Evolutionary conservation across 78 protist species (phyloP).

Genomic region (Chrysochromulina tobinii): DNA sequence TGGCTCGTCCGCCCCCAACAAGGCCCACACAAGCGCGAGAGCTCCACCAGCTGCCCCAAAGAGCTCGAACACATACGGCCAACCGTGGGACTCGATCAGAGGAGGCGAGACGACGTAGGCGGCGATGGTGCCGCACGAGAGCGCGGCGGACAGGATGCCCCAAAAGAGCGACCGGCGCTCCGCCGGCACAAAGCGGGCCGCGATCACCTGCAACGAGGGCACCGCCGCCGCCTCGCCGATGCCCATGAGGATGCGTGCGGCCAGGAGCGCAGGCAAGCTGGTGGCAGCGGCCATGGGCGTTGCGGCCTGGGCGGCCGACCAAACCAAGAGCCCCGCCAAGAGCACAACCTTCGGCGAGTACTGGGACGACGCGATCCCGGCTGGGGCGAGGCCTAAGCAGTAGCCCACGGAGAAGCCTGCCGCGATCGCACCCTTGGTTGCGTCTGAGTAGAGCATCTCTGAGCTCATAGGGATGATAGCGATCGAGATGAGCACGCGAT

Average conservation of each 20-base stretch:
- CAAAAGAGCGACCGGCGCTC: neutral
- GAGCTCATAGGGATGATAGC: neutral
- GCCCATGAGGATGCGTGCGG: neutral
- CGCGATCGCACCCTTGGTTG: neutral
- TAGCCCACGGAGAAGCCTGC: neutral
- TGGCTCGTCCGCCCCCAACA: no score
- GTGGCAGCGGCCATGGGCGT: neutral
- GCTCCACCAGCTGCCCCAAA: neutral
- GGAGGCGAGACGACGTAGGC: neutral
- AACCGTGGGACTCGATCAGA: neutral
- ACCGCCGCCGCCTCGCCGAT: slow-evolving; percentile 17
- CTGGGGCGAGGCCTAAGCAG: neutral
- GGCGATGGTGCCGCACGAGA: neutral
- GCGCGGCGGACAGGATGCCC: neutral
- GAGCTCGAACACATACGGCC: neutral
- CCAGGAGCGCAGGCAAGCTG: neutral
- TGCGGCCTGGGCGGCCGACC: neutral
- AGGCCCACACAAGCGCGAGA: neutral
- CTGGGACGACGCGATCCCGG: neutral
- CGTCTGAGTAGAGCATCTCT: neutral
- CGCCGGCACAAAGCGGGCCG: neutral
- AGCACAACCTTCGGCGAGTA: neutral
- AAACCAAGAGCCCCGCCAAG: neutral
- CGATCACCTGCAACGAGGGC: neutral
- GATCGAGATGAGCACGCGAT: slow-evolving; percentile 10